phyloP scores from a whole-genome alignment of 2,329 filamentous ascomycete species.

The Alternaria alternata region DNA sequence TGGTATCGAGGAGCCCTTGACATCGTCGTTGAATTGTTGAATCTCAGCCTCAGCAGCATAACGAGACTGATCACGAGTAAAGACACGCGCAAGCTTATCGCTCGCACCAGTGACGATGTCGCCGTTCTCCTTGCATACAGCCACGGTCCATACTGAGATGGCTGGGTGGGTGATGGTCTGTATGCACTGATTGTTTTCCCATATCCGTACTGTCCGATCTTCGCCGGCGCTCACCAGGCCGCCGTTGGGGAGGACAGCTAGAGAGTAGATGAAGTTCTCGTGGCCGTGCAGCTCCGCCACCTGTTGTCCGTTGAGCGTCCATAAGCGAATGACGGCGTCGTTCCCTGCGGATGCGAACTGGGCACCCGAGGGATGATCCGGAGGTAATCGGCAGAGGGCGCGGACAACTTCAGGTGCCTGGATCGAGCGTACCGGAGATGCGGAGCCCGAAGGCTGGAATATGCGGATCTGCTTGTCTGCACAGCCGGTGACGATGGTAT shows the following conservation, averaged over 20 bases:
- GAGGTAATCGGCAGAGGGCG: slow-evolving; percentile 83
- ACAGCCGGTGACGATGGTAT: slow-evolving; percentile 79
- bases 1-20: slow-evolving; percentile 85
- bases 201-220: slow-evolving; percentile 90
- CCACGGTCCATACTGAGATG: slow-evolving; percentile 94
- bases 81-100: slow-evolving; percentile 84
- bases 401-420: slow-evolving; percentile 82
- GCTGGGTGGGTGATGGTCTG: slow-evolving; percentile 98
- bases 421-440: slow-evolving; percentile 70
- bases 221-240: slow-evolving; percentile 92
- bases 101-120: slow-evolving; percentile 96
- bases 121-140: slow-evolving; percentile 80
- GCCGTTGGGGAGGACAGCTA: slow-evolving; percentile 79
- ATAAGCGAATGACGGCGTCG: slow-evolving; percentile 86
- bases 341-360: slow-evolving; percentile 97
- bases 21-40: slow-evolving; percentile 79
- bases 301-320: slow-evolving; percentile 80
- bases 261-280: slow-evolving; percentile 92
- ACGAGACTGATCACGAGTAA: slow-evolving; percentile 75
- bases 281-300: slow-evolving; percentile 84
- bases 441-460: slow-evolving; percentile 71
- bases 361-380: slow-evolving; percentile 78
- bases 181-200: slow-evolving; percentile 81
- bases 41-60: slow-evolving; percentile 74
- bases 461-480: slow-evolving; percentile 90